Evolutionary conservation across 805 yeast genomes (phyloP).

Genomic region (Cyberlindnera veronae): DNA sequence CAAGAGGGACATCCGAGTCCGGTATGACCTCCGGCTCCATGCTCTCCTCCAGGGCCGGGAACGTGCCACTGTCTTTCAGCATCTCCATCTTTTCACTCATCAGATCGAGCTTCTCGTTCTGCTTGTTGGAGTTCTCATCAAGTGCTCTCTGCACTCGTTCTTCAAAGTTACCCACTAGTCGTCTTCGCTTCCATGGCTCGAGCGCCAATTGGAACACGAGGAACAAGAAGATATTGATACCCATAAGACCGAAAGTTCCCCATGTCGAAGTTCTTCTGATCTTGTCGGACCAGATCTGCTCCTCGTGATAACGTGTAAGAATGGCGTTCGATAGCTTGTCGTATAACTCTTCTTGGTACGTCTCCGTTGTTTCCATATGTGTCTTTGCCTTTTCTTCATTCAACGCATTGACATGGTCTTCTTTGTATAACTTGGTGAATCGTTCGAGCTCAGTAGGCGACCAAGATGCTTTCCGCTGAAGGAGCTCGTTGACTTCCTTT

Average conservation of each 20-base stretch:
- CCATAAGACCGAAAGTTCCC: slow-evolving; percentile 93
- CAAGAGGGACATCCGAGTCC: slow-evolving; percentile 7
- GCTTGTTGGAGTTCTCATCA: slow-evolving; percentile 32
- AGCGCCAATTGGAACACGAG: slow-evolving; percentile 78
- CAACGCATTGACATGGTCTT: slow-evolving; percentile 72
- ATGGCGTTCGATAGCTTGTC: slow-evolving; percentile 70
- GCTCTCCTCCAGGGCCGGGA: slow-evolving; percentile 18
- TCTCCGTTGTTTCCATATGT: slow-evolving; percentile 52
- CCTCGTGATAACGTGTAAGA: slow-evolving; percentile 88
- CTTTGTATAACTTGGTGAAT: slow-evolving; percentile 76
- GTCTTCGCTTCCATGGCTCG: slow-evolving; percentile 91
- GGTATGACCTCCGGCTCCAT: slow-evolving; percentile 20
- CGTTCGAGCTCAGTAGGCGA: slow-evolving; percentile 70
- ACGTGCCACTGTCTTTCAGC: slow-evolving; percentile 19
- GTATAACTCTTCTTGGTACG: slow-evolving; percentile 63
- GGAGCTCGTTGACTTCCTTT: slow-evolving; percentile 77
- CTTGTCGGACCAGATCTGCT: slow-evolving; percentile 97
- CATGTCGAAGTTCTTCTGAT: slow-evolving; percentile 92
- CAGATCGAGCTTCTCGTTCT: slow-evolving; percentile 28
- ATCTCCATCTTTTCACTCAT: slow-evolving; percentile 27
- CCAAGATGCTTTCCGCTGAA: slow-evolving; percentile 87
- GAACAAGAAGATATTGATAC: slow-evolving; percentile 74
- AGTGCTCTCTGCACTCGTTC: slow-evolving; percentile 62
- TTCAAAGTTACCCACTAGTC: slow-evolving; percentile 81
- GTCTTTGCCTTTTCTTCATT: slow-evolving; percentile 50